phyloP scores from a whole-genome alignment of 139 green algal genomes.

The Pycnococcus provasolii region DNA sequence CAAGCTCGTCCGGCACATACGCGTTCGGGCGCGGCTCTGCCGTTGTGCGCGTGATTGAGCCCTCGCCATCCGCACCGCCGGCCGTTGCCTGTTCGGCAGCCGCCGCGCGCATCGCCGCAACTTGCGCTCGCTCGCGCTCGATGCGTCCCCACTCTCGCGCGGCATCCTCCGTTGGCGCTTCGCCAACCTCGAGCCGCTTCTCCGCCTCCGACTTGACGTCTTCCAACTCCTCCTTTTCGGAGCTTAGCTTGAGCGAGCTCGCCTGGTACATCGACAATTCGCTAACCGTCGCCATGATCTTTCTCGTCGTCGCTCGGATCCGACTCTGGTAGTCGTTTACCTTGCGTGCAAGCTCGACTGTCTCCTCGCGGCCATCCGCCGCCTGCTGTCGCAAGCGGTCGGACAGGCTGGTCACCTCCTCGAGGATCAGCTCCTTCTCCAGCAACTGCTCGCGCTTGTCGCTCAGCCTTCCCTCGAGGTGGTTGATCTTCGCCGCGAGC shows the following conservation, averaged over 20 bases:
- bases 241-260: conserved; percentile 50
- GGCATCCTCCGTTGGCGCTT: conserved; percentile 49
- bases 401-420: conserved; percentile 45
- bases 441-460: conserved; percentile 59
- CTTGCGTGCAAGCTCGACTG: conserved; percentile 44
- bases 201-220: conserved; percentile 32
- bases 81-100: conserved; percentile 18
- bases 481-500: conserved; percentile 35
- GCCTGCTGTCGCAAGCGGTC: conserved; percentile 36
- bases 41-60: conserved; percentile 18
- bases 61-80: neutral
- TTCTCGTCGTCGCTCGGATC: conserved; percentile 51
- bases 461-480: conserved; percentile 59
- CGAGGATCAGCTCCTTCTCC: conserved; percentile 71
- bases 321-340: conserved; percentile 58
- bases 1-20: conserved; percentile 64
- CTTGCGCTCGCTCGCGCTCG: conserved; percentile 24
- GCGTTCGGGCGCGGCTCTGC: conserved; percentile 64
- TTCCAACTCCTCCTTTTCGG: conserved; percentile 44
- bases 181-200: conserved; percentile 33
- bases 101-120: neutral
- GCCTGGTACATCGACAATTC: conserved; percentile 78
- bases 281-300: conserved; percentile 72
- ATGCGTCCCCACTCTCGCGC: conserved; percentile 37
- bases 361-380: conserved; percentile 44